These are phyloP conservation scores for Cinnamomum chago DNA, from an alignment of 164 flowering plant species.

Conservation along the genomic window DNA sequence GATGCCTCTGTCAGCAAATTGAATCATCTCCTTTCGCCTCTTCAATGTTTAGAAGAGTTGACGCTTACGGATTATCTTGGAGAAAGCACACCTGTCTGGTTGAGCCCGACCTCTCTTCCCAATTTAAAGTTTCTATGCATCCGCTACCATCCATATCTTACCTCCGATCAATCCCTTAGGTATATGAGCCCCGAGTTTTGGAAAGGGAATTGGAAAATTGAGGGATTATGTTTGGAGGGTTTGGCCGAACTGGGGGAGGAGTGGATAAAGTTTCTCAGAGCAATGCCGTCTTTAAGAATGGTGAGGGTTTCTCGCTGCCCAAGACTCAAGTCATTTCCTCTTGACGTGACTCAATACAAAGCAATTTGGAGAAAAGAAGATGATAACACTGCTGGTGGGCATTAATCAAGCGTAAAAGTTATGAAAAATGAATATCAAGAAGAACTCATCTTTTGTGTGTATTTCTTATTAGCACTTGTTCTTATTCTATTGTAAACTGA, in stretches of 20 bases:
- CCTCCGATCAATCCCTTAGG: not conserved
- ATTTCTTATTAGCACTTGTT: no score
- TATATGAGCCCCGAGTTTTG: not conserved
- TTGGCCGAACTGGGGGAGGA: not conserved
- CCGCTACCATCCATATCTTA: no score
- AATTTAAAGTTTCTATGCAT: not conserved
- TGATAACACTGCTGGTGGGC: no score
- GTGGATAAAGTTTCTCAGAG: not conserved
- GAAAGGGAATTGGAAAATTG: not conserved
- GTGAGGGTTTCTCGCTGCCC: no score
- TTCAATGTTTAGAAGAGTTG: not conserved
- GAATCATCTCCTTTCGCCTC: not conserved
- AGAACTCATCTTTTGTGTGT: no score
- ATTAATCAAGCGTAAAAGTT: no score
- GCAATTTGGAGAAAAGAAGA: no score
- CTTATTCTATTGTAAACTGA: no score
- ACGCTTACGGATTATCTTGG: not conserved
- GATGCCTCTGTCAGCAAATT: not conserved
- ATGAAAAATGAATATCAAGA: no score
- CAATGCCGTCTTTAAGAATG: no score
- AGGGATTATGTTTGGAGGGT: not conserved
- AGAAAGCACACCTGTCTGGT: not conserved
- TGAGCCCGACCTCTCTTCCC: constrained; percentile 3
- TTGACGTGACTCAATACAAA: accelerated
- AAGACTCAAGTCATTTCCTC: no score